These are phyloP conservation scores for Naematelia encephala DNA, from an alignment of 768 basidiomycete genomes.

Conservation along the genomic window DNA sequence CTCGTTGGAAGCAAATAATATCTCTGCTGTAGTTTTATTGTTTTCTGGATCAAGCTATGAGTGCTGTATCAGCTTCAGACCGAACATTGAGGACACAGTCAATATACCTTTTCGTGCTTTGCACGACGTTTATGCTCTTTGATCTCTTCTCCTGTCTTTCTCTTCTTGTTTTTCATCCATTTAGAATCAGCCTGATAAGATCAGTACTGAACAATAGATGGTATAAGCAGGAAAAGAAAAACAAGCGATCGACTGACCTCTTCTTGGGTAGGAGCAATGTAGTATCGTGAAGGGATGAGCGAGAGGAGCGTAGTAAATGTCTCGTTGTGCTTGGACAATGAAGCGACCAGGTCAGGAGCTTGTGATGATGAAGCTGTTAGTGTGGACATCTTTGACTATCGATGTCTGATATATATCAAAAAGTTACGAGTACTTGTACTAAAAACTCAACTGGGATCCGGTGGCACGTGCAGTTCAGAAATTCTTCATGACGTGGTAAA, in stretches of 20 bases:
- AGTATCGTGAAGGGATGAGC: constrained; percentile 86
- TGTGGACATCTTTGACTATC: no score
- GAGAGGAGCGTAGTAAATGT: constrained; percentile 77
- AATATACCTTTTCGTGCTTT: constrained; percentile 80
- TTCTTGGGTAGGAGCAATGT: constrained; percentile 68
- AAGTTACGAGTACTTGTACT: no score
- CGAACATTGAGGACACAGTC: neutral
- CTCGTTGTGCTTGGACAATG: constrained; percentile 75
- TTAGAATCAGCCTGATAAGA: constrained; percentile 41
- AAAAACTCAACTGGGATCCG: no score
- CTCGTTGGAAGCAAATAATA: constrained; percentile 49
- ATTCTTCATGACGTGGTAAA: constrained; percentile 7
- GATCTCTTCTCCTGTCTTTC: constrained; percentile 75
- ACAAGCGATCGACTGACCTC: constrained; percentile 62
- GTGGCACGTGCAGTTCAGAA: no score
- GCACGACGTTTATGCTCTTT: constrained; percentile 88
- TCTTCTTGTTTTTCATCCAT: constrained; percentile 70
- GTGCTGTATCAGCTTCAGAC: neutral
- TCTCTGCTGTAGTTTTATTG: constrained; percentile 70
- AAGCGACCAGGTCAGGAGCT: constrained; percentile 35
- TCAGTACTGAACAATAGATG: constrained; percentile 5
- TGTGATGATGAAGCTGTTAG: neutral
- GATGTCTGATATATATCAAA: no score
- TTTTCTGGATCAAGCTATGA: constrained; percentile 91
- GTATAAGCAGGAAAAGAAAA: no score